phyloP scores from a whole-genome alignment of 2,329 filamentous ascomycete species.

The Aschersonia sp. region DNA sequence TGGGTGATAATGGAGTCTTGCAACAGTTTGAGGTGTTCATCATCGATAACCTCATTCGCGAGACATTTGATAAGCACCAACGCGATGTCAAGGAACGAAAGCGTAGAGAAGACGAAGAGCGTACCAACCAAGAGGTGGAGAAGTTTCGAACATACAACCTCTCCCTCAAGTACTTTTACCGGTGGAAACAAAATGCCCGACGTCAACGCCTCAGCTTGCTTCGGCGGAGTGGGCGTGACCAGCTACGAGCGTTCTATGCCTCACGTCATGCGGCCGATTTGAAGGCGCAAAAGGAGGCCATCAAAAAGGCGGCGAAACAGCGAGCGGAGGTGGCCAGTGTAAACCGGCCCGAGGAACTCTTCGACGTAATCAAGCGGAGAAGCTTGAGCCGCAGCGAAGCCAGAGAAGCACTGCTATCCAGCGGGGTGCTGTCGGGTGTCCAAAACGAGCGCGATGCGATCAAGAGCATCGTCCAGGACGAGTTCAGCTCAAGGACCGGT shows the following conservation, averaged over 20 bases:
- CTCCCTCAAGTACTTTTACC: conserved; percentile 39
- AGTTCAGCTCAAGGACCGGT: conserved; percentile 9
- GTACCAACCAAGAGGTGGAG: conserved; percentile 28
- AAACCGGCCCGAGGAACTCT: conserved; percentile 20
- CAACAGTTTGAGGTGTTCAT: conserved; percentile 32
- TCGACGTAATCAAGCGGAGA: conserved; percentile 16
- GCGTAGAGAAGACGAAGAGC: conserved; percentile 32
- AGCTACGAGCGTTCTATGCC: conserved; percentile 30
- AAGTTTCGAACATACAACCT: conserved; percentile 35
- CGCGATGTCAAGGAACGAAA: conserved; percentile 25
- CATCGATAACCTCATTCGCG: conserved; percentile 28
- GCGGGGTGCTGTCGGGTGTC: conserved; percentile 26
- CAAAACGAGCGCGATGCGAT: conserved; percentile 20
- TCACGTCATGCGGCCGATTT: conserved; percentile 19
- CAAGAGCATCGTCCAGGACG: conserved; percentile 19
- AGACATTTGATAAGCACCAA: conserved; percentile 25
- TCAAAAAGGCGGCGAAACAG: conserved; percentile 11
- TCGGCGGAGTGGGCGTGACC: conserved; percentile 35
- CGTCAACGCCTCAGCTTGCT: conserved; percentile 33
- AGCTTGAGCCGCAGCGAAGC: conserved; percentile 15
- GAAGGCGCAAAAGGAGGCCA: conserved; percentile 19
- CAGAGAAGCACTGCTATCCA: conserved; percentile 24
- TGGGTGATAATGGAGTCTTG: conserved; percentile 37
- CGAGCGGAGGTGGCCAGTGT: conserved; percentile 11
- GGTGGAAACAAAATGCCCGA: conserved; percentile 36